These are phyloP conservation scores for Gyrodon tennesseensis DNA, from an alignment of 1,284 basidiomycete species.

Conservation along the genomic window DNA sequence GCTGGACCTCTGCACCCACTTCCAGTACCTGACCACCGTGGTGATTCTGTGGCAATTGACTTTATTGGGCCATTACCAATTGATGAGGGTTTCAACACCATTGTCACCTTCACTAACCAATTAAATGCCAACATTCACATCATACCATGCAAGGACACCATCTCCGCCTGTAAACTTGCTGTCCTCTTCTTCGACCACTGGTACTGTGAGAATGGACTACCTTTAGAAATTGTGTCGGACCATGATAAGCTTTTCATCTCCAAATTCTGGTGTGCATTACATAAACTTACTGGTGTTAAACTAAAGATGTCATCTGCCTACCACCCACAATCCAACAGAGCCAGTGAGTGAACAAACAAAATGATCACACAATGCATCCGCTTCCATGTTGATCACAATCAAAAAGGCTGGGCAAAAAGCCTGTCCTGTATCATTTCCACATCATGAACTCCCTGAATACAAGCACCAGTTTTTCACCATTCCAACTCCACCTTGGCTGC, in stretches of 20 bases:
- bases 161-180: slow-evolving; percentile 41
- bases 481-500: not conserved
- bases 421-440: not conserved
- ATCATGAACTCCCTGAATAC: not conserved
- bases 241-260: slow-evolving; percentile 38
- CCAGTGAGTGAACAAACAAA: slow-evolving; percentile 1
- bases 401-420: not conserved
- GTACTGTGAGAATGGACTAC: slow-evolving; percentile 45
- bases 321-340: slow-evolving; percentile 47
- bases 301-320: slow-evolving; percentile 44
- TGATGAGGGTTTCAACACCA: slow-evolving; percentile 38
- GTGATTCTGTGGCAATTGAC: slow-evolving; percentile 39
- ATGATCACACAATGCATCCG: not conserved
- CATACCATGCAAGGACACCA: slow-evolving; percentile 39
- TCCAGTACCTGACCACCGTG: slow-evolving; percentile 36
- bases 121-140: slow-evolving; percentile 46
- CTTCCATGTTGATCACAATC: not conserved
- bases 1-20: slow-evolving; percentile 43
- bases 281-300: slow-evolving; percentile 39
- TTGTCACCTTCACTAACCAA: slow-evolving; percentile 48
- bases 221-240: slow-evolving; percentile 36
- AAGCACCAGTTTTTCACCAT: not conserved
- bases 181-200: slow-evolving; percentile 31
- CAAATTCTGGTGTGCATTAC: slow-evolving; percentile 35
- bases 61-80: slow-evolving; percentile 44